Base-by-base conservation (phyloP, 2,329 filamentous ascomycete species). In the Penicillium thymicola region DNA sequence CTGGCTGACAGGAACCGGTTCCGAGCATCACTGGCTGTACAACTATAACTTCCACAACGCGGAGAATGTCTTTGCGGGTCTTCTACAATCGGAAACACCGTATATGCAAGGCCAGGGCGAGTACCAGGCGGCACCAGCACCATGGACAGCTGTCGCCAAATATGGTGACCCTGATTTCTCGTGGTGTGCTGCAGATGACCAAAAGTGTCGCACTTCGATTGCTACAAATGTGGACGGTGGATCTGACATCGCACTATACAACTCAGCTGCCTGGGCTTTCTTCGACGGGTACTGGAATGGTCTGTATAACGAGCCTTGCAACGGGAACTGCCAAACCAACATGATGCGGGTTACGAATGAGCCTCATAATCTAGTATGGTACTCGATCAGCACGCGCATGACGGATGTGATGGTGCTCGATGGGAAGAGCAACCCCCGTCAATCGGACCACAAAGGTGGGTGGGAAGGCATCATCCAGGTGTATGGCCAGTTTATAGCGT, bases 1-100 rank as follows among this genome's bases (percentile, higher is more conserved):
- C 34, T 81, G 78, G 78, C 68, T 80, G 3, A 74, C 74, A 21
- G 79, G 78, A 21, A 78, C 76, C 0, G 74, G 74, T 0, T 77
- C 73, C 4, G 79, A 81, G 61, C 79, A 81, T 67, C 71, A 75
- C 54, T 73, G 75, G 59, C 67, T 80, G 2, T 81, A 81, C 63
- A 72, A 79, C 55, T 81, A 80, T 64, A 78, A 79, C 51, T 72
- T 80, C 63, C 68, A 75, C 60, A 67, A 72, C 21, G 74, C 76
- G 0, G 55, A 68, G 38, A 76, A 78, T 43, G 67, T 80, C 25
- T 80, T 74, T 57, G 69, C 72, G 5, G 77, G 69, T 7, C 60
- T 72, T 28, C 56, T 72, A 27, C 72, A 74, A 57, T 65, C 63
- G n/a, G 72, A 74, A 41, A 68, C 65, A 0, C 69, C 71, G 0